Evolutionary conservation across 164 flowering plant species (phyloP), one percentile per base, ranked within the genome.

Genomic region (Piper longum): DNA sequence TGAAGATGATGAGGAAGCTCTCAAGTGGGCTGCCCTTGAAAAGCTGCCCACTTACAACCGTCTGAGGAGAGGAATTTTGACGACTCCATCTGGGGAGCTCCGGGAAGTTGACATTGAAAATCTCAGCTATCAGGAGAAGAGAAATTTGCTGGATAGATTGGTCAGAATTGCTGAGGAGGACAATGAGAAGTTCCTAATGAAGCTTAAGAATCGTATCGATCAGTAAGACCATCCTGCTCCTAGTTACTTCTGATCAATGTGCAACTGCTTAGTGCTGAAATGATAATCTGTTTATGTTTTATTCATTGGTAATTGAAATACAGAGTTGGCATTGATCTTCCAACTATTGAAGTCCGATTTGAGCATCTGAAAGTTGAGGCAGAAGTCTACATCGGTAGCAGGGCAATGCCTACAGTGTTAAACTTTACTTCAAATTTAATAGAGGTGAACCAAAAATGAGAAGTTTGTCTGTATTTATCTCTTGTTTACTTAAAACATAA

Each of bases 111-210:
- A 80, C 51, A 69, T 82, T 14, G 39, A 69, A 4, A 62, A 63
- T 60, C 79, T 80, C 67, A 82, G 78, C 13, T 62, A 64, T 16
- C 69, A 65, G 54, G 86, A 83, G 43, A 80, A 68, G 68, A 73
- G 64, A 60, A 61, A 40, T 17, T 57, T 86, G 68, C 19, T 86
- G 48, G 88, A 88, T 54, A 83, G 83, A 62, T 71, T 88, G 43
- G 69, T 86, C 0, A 78, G 68, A 61, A 75, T 73, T 67, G 85
- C 87, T 1, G 91, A 83, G 56, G 80, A 84, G 45, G 89, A 81
- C 60, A 84, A 88, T 67, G 91, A 83, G 73, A 78, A 74, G 67
- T 83, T 84, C 77, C 73, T 88, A 72, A 54, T 75, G 58, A 82
- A 86, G 78, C 86, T 86, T 62, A 85, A 75, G 74, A 58, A 83